Percentiles rank a stretch among this genome's conserved stretches.
Evolutionary conservation across 148 eudicot genomes (phyloP).

Genomic region (Pouteria glomerata): DNA sequence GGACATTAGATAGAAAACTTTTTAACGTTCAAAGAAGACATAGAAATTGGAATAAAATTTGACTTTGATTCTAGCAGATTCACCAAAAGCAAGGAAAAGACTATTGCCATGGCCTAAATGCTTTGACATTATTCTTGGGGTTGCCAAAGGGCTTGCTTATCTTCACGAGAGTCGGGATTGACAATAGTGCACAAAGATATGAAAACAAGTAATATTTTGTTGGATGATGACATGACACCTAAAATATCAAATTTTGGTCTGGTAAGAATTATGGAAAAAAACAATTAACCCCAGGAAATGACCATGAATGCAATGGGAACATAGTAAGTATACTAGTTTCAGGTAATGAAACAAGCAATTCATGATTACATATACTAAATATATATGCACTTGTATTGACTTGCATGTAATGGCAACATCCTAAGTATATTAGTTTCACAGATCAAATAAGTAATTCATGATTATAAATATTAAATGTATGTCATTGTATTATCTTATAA

Average conservation of each 20-base stretch:
- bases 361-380: neutral
- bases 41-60: neutral
- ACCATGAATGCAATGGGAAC: slow-evolving; percentile 16
- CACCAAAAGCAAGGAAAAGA: slow-evolving; percentile 11
- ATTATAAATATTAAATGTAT: too few relatives aligned
- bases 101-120: slow-evolving; percentile 18
- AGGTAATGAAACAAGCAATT: neutral
- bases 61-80: slow-evolving; percentile 1
- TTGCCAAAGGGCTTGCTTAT: slow-evolving; percentile 22
- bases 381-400: too few relatives aligned
- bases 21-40: too few relatives aligned
- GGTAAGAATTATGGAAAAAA: slow-evolving; percentile 16
- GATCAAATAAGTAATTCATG: too few relatives aligned
- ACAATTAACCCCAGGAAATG: neutral
- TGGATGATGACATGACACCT: slow-evolving; percentile 23
- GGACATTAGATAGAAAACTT: too few relatives aligned
- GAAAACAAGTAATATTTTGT: slow-evolving; percentile 19
- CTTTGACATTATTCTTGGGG: slow-evolving; percentile 15
- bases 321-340: slow-evolving; percentile 9
- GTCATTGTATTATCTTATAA: slow-evolving; percentile 3
- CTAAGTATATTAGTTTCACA: too few relatives aligned
- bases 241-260: slow-evolving; percentile 27
- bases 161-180: slow-evolving; percentile 21
- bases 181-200: slow-evolving; percentile 23
- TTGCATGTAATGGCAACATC: too few relatives aligned